Evolutionary conservation across 768 basidiomycete species (phyloP).

Genomic region (Rossbeevera mucosa): DNA sequence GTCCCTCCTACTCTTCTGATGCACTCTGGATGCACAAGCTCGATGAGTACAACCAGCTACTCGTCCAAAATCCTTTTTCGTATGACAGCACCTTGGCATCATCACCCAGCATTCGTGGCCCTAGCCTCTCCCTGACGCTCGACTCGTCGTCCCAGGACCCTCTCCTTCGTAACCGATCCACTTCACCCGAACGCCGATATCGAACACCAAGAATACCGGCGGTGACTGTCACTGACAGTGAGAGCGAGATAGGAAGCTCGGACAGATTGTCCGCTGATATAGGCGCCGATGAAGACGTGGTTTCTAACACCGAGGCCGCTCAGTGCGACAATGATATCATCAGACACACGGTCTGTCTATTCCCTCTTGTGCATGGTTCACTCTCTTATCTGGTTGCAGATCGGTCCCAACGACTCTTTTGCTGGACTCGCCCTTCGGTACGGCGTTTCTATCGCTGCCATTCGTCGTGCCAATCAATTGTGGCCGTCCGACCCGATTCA

Average conservation of each 20-base stretch:
- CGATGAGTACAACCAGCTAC: slow-evolving; percentile 22
- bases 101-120: background rate
- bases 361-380: background rate
- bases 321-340: background rate
- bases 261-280: background rate
- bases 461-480: slow-evolving; percentile 85
- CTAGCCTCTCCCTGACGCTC: background rate
- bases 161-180: slow-evolving; percentile 16
- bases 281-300: background rate
- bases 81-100: slow-evolving; percentile 1
- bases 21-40: slow-evolving; percentile 26
- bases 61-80: slow-evolving; percentile 16
- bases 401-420: slow-evolving; percentile 71
- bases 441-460: slow-evolving; percentile 74
- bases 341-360: slow-evolving; percentile 19
- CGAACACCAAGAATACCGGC: background rate
- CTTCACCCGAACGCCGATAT: background rate
- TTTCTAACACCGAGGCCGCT: background rate
- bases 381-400: slow-evolving; percentile 36
- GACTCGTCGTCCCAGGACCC: slow-evolving; percentile 6
- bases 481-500: slow-evolving; percentile 94
- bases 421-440: slow-evolving; percentile 87
- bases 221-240: background rate
- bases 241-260: slow-evolving; percentile 1
- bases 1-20: slow-evolving; percentile 12